Base-by-base conservation (phyloP, 2,329 filamentous ascomycete species). In the Amphichorda felina region DNA sequence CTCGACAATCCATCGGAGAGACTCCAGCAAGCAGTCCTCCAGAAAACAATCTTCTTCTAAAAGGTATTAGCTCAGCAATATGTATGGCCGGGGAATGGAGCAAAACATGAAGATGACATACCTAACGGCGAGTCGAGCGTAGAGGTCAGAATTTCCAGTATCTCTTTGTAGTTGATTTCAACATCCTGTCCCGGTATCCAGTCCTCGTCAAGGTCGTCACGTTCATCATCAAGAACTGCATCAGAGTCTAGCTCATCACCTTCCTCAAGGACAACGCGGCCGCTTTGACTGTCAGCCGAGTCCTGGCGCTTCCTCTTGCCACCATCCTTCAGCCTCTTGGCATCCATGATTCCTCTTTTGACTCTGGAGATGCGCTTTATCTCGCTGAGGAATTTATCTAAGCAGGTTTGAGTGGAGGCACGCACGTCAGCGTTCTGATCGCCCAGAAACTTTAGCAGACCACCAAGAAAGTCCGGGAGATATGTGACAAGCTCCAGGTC, bases 171-270 rank as follows among this genome's bases (percentile, higher is more conserved):
- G 56, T 96, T 89, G 41, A 98, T 84, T 40, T 93, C 82, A 7
- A 95, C 87, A 55, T 98, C 91, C 58, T 98, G 91, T 1, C 93
- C 91, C 0, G 93, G 93, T 31, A 96, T 80, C 87, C 89, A 98
- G 51, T 96, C 91, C 40, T 88, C 88, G 47, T 94, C 88, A 30
- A 73, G 77, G 41, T 75, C 78, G 13, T 68, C 61, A 21, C 72
- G 72, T 24, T 70, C 70, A 3, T 71, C 68, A 5, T 76, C 73
- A n/a, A 66, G 64, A 21, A 63, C 64, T 16, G 68, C 66, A 11
- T 72, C 70, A 8, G 74, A 75, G 33, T 64, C 72, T 18, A 77
- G 60, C 40, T 79, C 72, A 21, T 72, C 71, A 4, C 70, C 74
- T 40, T 78, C 70, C 30, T 81, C 77, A 9, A 66, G 61, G 13